Conservation (phyloP, 441 rosid species). For the Monsonia emarginata region DNA sequence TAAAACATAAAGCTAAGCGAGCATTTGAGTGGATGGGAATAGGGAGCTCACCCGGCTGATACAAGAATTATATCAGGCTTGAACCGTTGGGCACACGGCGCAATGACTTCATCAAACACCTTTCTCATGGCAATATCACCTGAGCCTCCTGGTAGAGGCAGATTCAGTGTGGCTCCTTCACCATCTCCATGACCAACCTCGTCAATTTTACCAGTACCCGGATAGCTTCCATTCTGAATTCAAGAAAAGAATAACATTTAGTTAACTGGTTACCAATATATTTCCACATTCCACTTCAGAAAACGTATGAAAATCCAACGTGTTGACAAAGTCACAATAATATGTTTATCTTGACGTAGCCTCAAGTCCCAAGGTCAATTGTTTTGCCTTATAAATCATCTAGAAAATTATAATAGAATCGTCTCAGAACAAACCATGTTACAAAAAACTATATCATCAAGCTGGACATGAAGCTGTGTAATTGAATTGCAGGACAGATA, state of each 20-base stretch:
- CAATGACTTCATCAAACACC: conserved; percentile 71
- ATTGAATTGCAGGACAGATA: neutral
- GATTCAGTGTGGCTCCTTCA: conserved; percentile 76
- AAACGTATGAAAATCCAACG: too few species aligned
- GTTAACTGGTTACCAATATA: conserved; percentile 10
- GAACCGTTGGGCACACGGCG: conserved; percentile 81
- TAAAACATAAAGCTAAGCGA: neutral
- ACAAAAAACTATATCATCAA: neutral
- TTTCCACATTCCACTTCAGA: too few species aligned
- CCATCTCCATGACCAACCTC: conserved; percentile 75
- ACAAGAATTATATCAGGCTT: conserved; percentile 83
- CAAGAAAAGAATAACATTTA: conserved; percentile 3
- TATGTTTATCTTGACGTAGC: too few species aligned
- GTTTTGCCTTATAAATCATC: too few species aligned
- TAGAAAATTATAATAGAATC: too few species aligned
- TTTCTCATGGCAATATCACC: conserved; percentile 81
- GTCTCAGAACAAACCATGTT: too few species aligned
- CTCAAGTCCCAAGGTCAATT: too few species aligned
- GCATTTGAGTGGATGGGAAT: neutral
- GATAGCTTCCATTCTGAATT: conserved; percentile 79
- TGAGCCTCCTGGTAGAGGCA: conserved; percentile 89
- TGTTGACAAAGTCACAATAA: too few species aligned
- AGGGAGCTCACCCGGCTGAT: conserved; percentile 70
- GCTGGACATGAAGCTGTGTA: neutral
- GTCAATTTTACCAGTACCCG: conserved; percentile 74